Conservation (phyloP, 768 basidiomycete species). For the Rhodosporidiobolus odoratus region DNA sequence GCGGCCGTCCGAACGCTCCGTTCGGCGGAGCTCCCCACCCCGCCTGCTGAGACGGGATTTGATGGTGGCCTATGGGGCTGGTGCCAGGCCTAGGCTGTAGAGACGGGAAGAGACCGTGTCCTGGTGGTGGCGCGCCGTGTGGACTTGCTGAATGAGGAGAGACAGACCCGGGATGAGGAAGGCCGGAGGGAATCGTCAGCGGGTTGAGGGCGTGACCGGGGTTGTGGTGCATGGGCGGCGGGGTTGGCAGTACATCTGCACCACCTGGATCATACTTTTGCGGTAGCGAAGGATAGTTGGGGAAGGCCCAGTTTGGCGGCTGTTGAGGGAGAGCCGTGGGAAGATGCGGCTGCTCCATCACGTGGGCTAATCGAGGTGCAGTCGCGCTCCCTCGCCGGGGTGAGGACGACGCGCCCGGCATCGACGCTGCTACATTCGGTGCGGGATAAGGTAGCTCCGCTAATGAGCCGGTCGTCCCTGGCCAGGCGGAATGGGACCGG, state of each 20-base stretch:
- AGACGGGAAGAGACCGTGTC: neutral
- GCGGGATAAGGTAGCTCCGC: neutral
- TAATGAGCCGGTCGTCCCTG: neutral
- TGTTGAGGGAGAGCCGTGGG: neutral
- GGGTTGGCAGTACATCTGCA: too few relatives aligned
- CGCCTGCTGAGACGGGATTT: neutral
- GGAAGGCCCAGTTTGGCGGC: too few relatives aligned
- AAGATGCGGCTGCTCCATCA: neutral
- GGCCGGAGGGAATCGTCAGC: neutral
- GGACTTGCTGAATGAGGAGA: neutral
- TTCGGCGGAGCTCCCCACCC: neutral
- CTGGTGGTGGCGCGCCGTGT: neutral
- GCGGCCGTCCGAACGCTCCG: neutral
- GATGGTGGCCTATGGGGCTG: neutral
- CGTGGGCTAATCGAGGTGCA: neutral
- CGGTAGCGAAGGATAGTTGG: too few relatives aligned
- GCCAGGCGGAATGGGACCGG: slow-evolving; percentile 2
- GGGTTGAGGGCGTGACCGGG: neutral
- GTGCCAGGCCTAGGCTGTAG: neutral
- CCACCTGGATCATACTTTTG: too few relatives aligned
- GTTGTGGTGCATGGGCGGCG: neutral
- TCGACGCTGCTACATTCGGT: neutral
- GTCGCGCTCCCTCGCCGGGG: neutral
- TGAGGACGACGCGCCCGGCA: too few relatives aligned
- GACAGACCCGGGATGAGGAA: neutral